Base-by-base conservation (phyloP, 768 basidiomycete species). In the Rubroboletus pulcherrimus region DNA sequence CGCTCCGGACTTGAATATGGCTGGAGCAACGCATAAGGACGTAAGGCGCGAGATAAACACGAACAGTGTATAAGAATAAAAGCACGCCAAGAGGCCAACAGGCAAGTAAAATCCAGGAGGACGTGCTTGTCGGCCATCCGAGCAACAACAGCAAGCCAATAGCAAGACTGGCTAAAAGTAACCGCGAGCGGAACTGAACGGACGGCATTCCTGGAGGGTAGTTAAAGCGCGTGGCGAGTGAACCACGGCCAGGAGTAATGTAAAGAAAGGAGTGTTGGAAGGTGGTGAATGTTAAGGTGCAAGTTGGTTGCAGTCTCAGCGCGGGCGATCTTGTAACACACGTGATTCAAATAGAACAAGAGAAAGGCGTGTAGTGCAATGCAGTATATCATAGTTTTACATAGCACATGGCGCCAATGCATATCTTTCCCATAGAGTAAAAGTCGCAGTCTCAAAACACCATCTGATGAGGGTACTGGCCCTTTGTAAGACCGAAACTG, bases 391-490 rank as follows among this genome's bases (percentile, higher is more conserved):
- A 57, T 70, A 63, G 54, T 30, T 56, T 58, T 63, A 66, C 60
- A 62, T 62, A 49, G 49, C 60, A 61, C 54, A 57, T 19, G 30
- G 42, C 51, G 40, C 37, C 57, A 5, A 26, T 5, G 26, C 26
- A 64, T 45, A 62, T 65, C 56, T 53, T 53, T 57, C 51, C 51
- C 60, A 35, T 51, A 59, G 39, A 44, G 58, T 51, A 54, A 44
- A 47, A 3, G 42, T 51, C 51, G 49, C 55, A 55, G 50, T 63
- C 62, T 81, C 78, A 98, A 82, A 97, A 98, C 60, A 82, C 82
- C 78, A 99, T 73, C 77, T 91, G 84, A 79, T 99, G 97, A 71
- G 97, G 92, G 81, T 82, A 93, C 78, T 98, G 93, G 58, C 95
- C 93, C 83, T 95, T 97, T 65, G 92, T 93, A 59, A 99, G 82